Evolutionary conservation across 441 rosid species (phyloP).

Genomic region (Populus tomentosa): DNA sequence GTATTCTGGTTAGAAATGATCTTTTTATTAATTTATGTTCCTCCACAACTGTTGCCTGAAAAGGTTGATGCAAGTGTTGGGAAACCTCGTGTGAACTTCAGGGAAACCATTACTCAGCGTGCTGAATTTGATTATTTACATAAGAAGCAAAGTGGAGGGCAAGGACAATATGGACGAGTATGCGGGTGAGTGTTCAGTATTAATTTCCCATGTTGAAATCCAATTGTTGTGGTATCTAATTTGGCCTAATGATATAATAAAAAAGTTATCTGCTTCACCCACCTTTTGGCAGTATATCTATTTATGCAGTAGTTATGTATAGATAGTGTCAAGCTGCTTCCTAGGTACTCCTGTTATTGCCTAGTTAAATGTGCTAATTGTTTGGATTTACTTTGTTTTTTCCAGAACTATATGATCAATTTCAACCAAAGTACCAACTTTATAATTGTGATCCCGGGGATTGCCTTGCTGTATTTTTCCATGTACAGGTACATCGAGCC

Average conservation of each 20-base stretch:
- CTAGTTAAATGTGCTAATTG: background rate
- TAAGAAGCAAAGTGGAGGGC: conserved; percentile 98
- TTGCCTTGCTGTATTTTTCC: background rate
- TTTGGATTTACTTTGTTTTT: background rate
- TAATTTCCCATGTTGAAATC: background rate
- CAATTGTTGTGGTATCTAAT: background rate
- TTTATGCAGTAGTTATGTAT: background rate
- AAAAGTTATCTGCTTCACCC: background rate
- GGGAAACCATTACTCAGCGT: conserved; percentile 87
- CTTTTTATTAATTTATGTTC: background rate
- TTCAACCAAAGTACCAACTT: background rate
- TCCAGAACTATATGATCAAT: background rate
- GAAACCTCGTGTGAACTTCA: conserved; percentile 94
- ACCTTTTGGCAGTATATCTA: background rate
- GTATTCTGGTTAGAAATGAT: background rate
- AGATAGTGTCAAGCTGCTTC: background rate
- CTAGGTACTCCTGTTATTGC: background rate
- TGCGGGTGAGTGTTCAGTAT: conserved; percentile 49
- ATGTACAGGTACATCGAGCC: conserved; percentile 75
- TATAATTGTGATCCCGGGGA: background rate
- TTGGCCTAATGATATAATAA: background rate
- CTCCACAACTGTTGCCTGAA: background rate
- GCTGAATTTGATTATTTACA: conserved; percentile 95
- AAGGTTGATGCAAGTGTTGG: conserved; percentile 98
- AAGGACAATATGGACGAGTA: conserved; percentile 97